These are phyloP conservation scores for Penicillium roqueforti DNA, from an alignment of 495 filamentous ascomycete species.

Conservation along the genomic window DNA sequence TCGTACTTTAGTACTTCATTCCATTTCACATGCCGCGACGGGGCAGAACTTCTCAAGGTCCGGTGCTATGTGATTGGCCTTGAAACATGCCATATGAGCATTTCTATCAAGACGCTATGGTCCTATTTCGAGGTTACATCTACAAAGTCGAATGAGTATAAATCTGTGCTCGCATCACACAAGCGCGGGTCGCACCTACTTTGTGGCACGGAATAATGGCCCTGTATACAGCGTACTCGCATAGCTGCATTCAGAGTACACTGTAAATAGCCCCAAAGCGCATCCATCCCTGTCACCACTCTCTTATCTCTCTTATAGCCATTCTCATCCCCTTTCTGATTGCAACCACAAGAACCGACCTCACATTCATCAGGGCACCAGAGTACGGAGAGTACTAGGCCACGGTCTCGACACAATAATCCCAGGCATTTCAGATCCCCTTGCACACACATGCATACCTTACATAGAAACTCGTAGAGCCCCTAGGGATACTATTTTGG, in stretches of 20 bases:
- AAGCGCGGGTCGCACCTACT: conserved; percentile 3
- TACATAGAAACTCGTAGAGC: not conserved
- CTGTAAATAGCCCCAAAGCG: not conserved
- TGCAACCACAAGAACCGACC: not conserved
- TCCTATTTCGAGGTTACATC: not conserved
- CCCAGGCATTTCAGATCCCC: not conserved
- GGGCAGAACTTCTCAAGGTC: not conserved
- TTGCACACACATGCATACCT: conserved; percentile 3
- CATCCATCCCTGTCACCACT: not conserved
- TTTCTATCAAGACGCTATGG: not conserved
- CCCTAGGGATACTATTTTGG: not conserved
- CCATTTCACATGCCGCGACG: not conserved
- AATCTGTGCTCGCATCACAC: not conserved
- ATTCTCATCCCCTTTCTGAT: not conserved
- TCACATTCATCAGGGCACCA: not conserved
- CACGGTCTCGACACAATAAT: not conserved
- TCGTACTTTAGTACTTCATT: not conserved
- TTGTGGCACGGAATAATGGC: conserved; percentile 3
- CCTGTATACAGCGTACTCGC: not conserved
- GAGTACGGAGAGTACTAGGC: not conserved
- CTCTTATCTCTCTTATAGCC: not conserved
- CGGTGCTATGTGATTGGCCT: not conserved
- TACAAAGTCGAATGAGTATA: not conserved
- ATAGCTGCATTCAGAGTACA: not conserved
- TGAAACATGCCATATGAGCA: not conserved